Percentiles rank a stretch among this genome's conserved stretches.
phyloP scores from a whole-genome alignment of 805 yeast genomes.

The Teunomyces gatunensis region DNA sequence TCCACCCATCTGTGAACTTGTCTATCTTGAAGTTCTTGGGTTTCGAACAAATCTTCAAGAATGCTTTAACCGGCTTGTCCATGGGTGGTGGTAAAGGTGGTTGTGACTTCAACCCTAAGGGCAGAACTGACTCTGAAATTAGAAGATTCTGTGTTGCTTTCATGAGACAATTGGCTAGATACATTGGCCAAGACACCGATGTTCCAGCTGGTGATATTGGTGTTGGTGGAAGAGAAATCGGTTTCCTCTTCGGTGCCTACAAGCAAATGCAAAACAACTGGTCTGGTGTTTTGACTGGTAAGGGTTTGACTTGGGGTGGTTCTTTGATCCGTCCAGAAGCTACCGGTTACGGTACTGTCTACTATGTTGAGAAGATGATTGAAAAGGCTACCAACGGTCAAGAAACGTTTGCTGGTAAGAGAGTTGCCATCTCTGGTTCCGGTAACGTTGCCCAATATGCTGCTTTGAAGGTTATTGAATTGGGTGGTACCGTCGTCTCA shows the following conservation, averaged over 20 bases:
- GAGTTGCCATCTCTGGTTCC: conserved; percentile 95
- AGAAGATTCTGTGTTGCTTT: conserved; percentile 95
- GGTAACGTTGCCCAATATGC: conserved; percentile 99
- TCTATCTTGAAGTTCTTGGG: conserved; percentile 95
- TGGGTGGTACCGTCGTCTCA: conserved; percentile 93
- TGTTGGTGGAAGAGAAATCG: conserved; percentile 95
- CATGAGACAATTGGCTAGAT: conserved; percentile 93
- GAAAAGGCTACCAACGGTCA: conserved; percentile 87
- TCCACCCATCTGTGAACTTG: conserved; percentile 95
- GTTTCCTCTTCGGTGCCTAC: conserved; percentile 96
- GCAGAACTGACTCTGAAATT: conserved; percentile 87
- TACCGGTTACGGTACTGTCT: conserved; percentile 96
- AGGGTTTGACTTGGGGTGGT: conserved; percentile 98
- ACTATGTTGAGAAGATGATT: conserved; percentile 97
- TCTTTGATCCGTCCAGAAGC: conserved; percentile 99
- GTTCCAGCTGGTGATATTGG: conserved; percentile 99
- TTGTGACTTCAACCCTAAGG: conserved; percentile 96
- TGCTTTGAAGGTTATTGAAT: conserved; percentile 93
- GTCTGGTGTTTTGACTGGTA: conserved; percentile 98
- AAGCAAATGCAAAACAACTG: conserved; percentile 85
- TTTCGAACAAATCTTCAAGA: conserved; percentile 97
- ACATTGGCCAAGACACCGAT: conserved; percentile 96
- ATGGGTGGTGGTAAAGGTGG: conserved; percentile 99
- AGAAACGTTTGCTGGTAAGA: conserved; percentile 88
- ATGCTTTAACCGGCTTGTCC: conserved; percentile 93